A percentile compares a stretch with the other conserved stretches of the same genome.
phyloP scores from a whole-genome alignment of 306 rosid species.

The cucumber (Cucumis sativus) region Cucumber_9930_V3 NC_026658.2:7827501-7828000 shows the following conservation, averaged over 20 bases:
- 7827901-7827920: constrained; percentile 68
- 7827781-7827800: background rate
- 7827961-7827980: background rate
- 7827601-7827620: background rate
- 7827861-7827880: constrained; percentile 17
- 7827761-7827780: background rate
- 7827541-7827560: background rate
- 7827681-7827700: background rate
- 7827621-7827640: background rate
- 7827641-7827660: background rate
- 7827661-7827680: background rate
- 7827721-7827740: background rate
- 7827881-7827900: constrained; percentile 48
- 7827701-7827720: background rate
- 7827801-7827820: constrained; percentile 6
- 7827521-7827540: background rate
- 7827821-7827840: background rate
- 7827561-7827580: background rate
- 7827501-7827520: background rate
- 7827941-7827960: constrained; percentile 61
- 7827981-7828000: background rate
- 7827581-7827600: background rate
- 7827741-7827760: background rate
- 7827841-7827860: background rate
- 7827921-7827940: constrained; percentile 47